Evolutionary conservation across 2,329 filamentous ascomycete genomes (phyloP).

Genomic region (Aspergillus fijiensis): DNA sequence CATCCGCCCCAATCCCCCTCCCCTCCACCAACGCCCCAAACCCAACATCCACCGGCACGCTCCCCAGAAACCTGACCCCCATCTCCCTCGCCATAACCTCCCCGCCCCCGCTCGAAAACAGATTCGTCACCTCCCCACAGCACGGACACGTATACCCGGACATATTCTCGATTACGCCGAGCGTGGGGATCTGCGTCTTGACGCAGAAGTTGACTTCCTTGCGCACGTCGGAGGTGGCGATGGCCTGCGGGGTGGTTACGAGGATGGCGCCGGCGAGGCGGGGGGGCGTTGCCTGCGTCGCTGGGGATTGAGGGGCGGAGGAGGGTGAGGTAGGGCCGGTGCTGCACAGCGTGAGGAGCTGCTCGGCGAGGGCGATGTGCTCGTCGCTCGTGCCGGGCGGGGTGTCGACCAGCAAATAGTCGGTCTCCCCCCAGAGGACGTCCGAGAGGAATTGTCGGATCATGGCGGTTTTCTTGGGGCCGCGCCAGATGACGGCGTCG

Average conservation of each 20-base stretch:
- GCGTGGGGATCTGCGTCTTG: slow-evolving; percentile 74
- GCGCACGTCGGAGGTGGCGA: slow-evolving; percentile 88
- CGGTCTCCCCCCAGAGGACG: slow-evolving; percentile 81
- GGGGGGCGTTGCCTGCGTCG: slow-evolving; percentile 36
- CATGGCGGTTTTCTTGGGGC: slow-evolving; percentile 99
- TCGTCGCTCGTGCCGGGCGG: slow-evolving; percentile 96
- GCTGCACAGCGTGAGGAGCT: slow-evolving; percentile 57
- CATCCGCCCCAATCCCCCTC: slow-evolving; percentile 26
- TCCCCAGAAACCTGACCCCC: slow-evolving; percentile 76
- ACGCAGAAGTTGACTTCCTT: slow-evolving; percentile 93
- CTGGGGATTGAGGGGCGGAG: slow-evolving; percentile 18
- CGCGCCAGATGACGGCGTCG: slow-evolving; percentile 95
- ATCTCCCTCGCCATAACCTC: slow-evolving; percentile 87
- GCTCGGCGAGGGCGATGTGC: slow-evolving; percentile 92
- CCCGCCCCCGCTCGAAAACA: slow-evolving; percentile 90
- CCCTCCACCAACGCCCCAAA: slow-evolving; percentile 85
- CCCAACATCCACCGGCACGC: slow-evolving; percentile 87
- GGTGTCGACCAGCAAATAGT: slow-evolving; percentile 92
- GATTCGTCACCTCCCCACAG: slow-evolving; percentile 80
- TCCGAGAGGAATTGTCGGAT: slow-evolving; percentile 93
- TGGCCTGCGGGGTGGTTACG: slow-evolving; percentile 93
- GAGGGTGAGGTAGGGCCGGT: neutral
- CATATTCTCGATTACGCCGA: slow-evolving; percentile 98
- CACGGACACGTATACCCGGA: slow-evolving; percentile 56
- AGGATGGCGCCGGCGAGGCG: slow-evolving; percentile 86